Percentiles rank a stretch among this genome's conserved stretches.
Conservation (phyloP, 768 basidiomycete species). For the Kwoniella mangroviensis region DNA sequence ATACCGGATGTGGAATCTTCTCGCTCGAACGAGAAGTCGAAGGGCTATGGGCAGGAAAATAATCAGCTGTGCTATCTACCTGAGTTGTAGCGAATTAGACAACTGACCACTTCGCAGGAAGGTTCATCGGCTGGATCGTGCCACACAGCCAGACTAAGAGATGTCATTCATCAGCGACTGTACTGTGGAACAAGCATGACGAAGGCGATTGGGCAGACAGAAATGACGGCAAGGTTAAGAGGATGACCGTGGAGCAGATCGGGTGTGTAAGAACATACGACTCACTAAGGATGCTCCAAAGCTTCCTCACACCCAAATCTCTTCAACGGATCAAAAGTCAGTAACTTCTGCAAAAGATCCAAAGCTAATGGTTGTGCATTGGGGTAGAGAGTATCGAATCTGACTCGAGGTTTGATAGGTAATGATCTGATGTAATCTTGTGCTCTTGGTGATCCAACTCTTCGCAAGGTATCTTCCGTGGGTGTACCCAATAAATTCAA, state of each 20-base stretch:
- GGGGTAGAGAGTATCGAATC: conserved; percentile 89
- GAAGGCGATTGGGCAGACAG: background rate
- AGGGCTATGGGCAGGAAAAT: conserved; percentile 62
- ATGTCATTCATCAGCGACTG: conserved; percentile 59
- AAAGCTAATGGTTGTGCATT: conserved; percentile 91
- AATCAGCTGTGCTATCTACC: too few species aligned
- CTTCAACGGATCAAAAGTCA: conserved; percentile 95
- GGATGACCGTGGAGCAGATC: background rate
- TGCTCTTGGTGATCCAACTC: conserved; percentile 90
- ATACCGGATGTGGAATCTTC: conserved; percentile 97
- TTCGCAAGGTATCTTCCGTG: conserved; percentile 90
- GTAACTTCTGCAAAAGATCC: conserved; percentile 85
- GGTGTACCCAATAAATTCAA: conserved; percentile 98
- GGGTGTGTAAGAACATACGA: background rate
- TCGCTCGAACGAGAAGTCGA: conserved; percentile 95
- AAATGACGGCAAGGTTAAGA: background rate
- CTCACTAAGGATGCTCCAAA: conserved; percentile 82
- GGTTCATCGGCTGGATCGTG: conserved; percentile 97
- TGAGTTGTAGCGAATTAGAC: conserved; percentile 38
- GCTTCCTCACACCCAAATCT: conserved; percentile 96
- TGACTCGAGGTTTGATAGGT: conserved; percentile 93
- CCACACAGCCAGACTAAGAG: conserved; percentile 71
- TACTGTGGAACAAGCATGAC: too few species aligned
- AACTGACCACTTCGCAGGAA: conserved; percentile 70
- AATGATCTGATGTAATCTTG: conserved; percentile 87